These are phyloP conservation scores for Eucalyptus polybractea DNA, from an alignment of 345 rosid species.

Conservation along the genomic window DNA sequence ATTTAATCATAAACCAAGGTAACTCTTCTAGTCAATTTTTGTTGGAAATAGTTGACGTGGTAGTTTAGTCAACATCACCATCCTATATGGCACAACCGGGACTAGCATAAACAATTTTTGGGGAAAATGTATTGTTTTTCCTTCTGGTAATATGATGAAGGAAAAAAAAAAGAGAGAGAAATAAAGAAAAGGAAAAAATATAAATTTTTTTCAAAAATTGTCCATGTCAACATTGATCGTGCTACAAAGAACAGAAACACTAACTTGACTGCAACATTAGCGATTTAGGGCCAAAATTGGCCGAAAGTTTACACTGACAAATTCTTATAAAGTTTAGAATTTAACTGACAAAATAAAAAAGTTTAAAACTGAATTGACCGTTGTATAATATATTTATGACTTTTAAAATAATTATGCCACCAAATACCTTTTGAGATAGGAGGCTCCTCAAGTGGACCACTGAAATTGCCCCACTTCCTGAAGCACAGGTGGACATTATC, in stretches of 20 bases:
- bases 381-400: no score
- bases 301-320: no score
- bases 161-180: background rate
- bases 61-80: accelerated
- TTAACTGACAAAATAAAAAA: no score
- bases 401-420: background rate
- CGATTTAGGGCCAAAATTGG: background rate
- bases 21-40: accelerated
- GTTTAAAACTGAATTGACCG: accelerated
- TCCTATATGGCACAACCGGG: accelerated
- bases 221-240: accelerated
- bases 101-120: accelerated
- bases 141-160: accelerated
- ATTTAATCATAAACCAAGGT: background rate
- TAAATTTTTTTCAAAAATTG: accelerated
- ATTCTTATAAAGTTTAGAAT: accelerated
- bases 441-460: background rate
- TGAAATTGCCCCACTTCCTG: background rate
- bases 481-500: background rate
- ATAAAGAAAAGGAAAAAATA: no score
- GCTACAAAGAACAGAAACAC: accelerated
- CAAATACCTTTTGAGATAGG: background rate
- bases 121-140: background rate
- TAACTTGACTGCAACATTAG: no score
- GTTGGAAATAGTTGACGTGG: accelerated